These are phyloP conservation scores for Crithidia bombi DNA, from an alignment of 208 protist genomes.

Conservation along the genomic window DNA sequence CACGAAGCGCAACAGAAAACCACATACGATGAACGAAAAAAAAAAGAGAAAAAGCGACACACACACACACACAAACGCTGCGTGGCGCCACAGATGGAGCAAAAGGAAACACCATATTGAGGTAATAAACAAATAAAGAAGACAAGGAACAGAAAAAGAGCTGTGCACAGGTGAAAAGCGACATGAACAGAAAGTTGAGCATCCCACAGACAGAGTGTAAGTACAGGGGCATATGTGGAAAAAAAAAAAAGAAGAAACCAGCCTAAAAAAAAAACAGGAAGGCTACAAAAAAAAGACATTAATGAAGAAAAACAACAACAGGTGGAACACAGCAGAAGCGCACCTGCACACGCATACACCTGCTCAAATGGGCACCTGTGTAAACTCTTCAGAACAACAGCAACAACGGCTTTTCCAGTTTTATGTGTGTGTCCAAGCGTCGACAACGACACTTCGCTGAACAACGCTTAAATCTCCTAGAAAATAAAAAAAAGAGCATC, in stretches of 20 bases:
- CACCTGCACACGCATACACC: too few relatives aligned
- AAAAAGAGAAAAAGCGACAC: constrained; percentile 1
- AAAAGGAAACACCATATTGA: not conserved
- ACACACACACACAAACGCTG: constrained; percentile 1
- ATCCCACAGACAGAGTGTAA: not conserved
- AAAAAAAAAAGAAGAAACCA: constrained; percentile 4
- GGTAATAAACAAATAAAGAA: not conserved
- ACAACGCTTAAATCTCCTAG: not conserved
- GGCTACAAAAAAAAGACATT: not conserved
- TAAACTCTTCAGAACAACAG: too few relatives aligned
- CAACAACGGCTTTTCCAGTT: too few relatives aligned
- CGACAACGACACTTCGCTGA: too few relatives aligned
- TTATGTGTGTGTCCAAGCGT: too few relatives aligned
- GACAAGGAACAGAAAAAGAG: constrained; percentile 1
- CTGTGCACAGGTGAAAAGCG: too few relatives aligned
- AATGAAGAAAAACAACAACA: not conserved
- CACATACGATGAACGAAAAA: too few relatives aligned
- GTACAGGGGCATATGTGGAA: not conserved
- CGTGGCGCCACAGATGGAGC: not conserved
- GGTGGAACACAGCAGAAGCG: too few relatives aligned
- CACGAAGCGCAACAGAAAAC: too few relatives aligned
- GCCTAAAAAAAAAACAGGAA: not conserved
- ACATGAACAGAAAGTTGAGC: too few relatives aligned
- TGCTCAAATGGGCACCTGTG: too few relatives aligned
- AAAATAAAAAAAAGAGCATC: not conserved